Evolutionary conservation across 768 basidiomycete species (phyloP).

Genomic region (Tulasnella sp.): DNA sequence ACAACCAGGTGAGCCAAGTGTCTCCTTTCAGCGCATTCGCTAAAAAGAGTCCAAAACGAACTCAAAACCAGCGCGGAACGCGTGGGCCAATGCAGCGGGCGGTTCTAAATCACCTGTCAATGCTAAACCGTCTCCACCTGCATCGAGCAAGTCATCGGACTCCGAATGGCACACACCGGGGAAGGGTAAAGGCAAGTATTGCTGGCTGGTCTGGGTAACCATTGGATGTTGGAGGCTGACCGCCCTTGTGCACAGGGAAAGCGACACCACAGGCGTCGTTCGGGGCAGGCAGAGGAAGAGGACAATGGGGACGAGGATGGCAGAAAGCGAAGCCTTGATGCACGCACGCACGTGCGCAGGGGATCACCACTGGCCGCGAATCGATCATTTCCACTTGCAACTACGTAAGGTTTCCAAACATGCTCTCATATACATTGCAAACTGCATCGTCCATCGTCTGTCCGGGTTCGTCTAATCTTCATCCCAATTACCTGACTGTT

Average conservation of each 20-base stretch:
- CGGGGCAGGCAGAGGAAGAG: not conserved
- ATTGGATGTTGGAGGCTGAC: not conserved
- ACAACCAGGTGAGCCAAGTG: not conserved
- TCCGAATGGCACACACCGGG: not conserved
- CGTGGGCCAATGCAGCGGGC: not conserved
- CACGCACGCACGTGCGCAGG: not conserved
- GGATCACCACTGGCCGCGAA: not conserved
- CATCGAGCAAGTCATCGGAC: not conserved
- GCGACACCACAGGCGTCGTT: not conserved
- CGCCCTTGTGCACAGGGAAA: not conserved
- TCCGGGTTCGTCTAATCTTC: conserved; percentile 45
- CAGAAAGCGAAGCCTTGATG: not conserved
- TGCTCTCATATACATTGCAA: not conserved
- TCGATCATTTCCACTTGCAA: not conserved
- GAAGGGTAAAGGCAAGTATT: not conserved
- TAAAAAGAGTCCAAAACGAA: not conserved
- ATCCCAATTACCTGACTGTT: conserved; percentile 85
- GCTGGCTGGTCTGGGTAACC: too few relatives aligned
- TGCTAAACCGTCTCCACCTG: not conserved
- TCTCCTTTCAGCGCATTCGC: not conserved
- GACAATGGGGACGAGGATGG: not conserved
- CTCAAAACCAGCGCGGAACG: not conserved
- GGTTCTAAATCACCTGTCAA: not conserved
- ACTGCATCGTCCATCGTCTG: not conserved
- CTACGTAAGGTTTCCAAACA: not conserved